These are phyloP conservation scores for Boeremia lycopersici DNA, from an alignment of 2,329 filamentous ascomycete species.

Conservation along the genomic window DNA sequence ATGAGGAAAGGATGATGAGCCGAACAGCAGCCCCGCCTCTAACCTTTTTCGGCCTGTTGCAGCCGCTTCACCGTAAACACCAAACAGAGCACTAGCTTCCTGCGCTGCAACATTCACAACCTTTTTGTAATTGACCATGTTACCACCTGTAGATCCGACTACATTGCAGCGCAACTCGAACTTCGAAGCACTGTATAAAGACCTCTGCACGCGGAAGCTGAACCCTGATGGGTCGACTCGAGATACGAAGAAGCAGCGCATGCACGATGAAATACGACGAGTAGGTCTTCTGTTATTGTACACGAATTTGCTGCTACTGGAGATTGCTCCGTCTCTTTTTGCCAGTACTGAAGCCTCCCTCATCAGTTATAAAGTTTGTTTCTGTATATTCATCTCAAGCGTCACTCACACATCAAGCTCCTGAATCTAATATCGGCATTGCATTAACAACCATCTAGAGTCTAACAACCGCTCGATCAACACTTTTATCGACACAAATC, in stretches of 20 bases:
- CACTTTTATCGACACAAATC: conserved; percentile 40
- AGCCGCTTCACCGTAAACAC: conserved; percentile 12
- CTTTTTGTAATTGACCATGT: conserved; percentile 36
- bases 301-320: background rate
- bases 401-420: background rate
- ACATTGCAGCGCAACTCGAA: conserved; percentile 50
- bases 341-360: too few relatives aligned
- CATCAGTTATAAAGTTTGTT: too few relatives aligned
- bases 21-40: background rate
- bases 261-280: conserved; percentile 48
- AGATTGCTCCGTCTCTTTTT: background rate
- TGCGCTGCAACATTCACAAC: background rate
- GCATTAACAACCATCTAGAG: conserved; percentile 38
- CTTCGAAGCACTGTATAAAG: conserved; percentile 54
- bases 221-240: conserved; percentile 53
- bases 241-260: conserved; percentile 50
- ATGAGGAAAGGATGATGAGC: too few relatives aligned
- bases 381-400: too few relatives aligned
- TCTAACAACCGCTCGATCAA: conserved; percentile 43
- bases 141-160: conserved; percentile 49
- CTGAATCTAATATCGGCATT: background rate
- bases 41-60: background rate
- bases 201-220: conserved; percentile 51
- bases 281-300: conserved; percentile 30
- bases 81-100: conserved; percentile 9